These are phyloP conservation scores for Fusarium guadeloupense DNA, from an alignment of 2,329 filamentous ascomycete species.

Conservation along the genomic window DNA sequence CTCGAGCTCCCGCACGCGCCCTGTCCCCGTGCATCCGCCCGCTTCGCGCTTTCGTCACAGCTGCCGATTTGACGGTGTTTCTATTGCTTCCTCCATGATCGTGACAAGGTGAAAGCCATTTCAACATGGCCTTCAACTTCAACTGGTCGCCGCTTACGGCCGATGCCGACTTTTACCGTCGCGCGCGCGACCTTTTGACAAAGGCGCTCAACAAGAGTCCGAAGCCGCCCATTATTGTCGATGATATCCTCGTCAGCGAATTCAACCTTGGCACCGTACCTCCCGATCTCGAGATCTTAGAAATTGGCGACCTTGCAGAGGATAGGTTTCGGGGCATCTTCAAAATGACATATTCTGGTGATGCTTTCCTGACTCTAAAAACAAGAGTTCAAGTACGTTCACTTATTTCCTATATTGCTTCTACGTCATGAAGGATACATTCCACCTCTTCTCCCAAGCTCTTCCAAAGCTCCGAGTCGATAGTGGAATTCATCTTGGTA, in stretches of 20 bases:
- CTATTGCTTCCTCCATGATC: slow-evolving; percentile 46
- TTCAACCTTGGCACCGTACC: slow-evolving; percentile 95
- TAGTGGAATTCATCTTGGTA: background rate
- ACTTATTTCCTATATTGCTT: slow-evolving; percentile 6
- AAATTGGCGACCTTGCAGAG: slow-evolving; percentile 97
- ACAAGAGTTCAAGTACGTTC: slow-evolving; percentile 87
- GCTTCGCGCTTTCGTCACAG: slow-evolving; percentile 29
- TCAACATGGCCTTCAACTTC: slow-evolving; percentile 99
- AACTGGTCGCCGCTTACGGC: slow-evolving; percentile 99
- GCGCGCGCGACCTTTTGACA: slow-evolving; percentile 92
- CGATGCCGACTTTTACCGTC: slow-evolving; percentile 88
- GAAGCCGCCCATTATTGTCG: slow-evolving; percentile 98
- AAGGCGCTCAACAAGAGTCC: slow-evolving; percentile 96
- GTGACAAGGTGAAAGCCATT: slow-evolving; percentile 53
- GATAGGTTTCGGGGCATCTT: slow-evolving; percentile 98
- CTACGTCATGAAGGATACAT: too few species aligned
- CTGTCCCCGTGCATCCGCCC: slow-evolving; percentile 10
- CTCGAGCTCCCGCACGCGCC: slow-evolving; percentile 29
- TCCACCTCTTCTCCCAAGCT: slow-evolving; percentile 8
- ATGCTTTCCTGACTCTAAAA: slow-evolving; percentile 93
- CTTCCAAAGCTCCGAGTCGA: background rate
- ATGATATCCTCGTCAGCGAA: slow-evolving; percentile 98
- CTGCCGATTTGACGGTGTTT: slow-evolving; percentile 37
- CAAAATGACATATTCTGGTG: slow-evolving; percentile 98
- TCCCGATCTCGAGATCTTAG: slow-evolving; percentile 93